Evolutionary conservation across 169 alveolate genomes (phyloP), one percentile per base, ranked within the genome.

Genomic region (Plasmodium fragile): DNA sequence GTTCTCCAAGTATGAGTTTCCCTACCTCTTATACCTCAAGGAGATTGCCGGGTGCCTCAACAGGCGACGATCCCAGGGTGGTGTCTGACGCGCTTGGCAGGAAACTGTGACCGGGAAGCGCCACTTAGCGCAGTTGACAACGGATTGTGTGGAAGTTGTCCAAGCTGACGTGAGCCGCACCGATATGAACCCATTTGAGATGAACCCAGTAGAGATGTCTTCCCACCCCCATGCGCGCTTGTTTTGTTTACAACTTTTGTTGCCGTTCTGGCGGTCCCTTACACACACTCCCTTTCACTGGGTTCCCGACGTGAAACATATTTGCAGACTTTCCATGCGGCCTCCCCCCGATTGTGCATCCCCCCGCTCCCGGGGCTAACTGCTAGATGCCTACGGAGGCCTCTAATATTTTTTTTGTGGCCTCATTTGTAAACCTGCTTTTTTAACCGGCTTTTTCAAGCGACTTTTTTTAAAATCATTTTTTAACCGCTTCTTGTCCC

Each of bases 1-100:
- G 65, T 95, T 95, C 70, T 95, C 96, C 41, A 93, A 95, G 87
- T 95, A 95, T 77, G 97, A 93, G 55, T 75, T 95, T 39, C 97
- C 97, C 59, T 95, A 95, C 72, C 72, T 95, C 43, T 41, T 95
- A 52, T 95, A 95, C 52, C 65, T 95, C 80, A 95, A 95, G 80
- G 97, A 95, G 65, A 94, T 95, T 39, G 95, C 81, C 8, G 32
- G 71, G 5, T 87, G 90, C 8, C 34, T 87, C 32, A 78, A 69
- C 36, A 87, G 71, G 18, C 78, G 30, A 30, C 81, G 75, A 3
- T 18, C 75, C 41, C 16, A 25, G 30, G 75, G 75, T 3, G 73
- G 13, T 43, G 53, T 43, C 53, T 43, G n/a, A 41, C 13, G 1
- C 13, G 49, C 13, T 41, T 6, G 13, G 49, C 0, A 0, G 13